Percentiles rank a stretch among this genome's conserved stretches.
Evolutionary conservation across 2,329 filamentous ascomycete genomes (phyloP).

Genomic region (Didymella pomorum): DNA sequence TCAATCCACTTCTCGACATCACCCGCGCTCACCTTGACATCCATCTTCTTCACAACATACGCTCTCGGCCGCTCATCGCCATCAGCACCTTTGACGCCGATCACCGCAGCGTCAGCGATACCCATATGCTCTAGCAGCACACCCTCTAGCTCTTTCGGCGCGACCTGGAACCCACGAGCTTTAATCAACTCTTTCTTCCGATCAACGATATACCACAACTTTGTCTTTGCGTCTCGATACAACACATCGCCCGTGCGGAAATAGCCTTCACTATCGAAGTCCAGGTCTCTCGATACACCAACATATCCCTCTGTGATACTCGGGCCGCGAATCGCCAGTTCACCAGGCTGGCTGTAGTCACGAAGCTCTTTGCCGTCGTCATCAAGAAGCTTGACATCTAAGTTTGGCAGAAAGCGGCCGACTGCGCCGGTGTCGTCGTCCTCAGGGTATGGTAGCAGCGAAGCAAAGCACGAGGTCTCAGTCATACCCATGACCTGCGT

Average conservation of each 20-base stretch:
- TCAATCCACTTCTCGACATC: neutral
- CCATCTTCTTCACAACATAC: neutral
- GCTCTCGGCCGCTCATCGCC: neutral
- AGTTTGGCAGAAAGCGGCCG: neutral
- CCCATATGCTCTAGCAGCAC: neutral
- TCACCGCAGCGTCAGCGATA: neutral
- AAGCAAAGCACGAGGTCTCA: neutral
- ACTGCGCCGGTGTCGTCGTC: neutral
- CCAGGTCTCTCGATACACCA: neutral
- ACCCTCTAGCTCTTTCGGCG: neutral
- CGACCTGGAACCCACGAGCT: neutral
- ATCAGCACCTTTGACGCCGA: neutral
- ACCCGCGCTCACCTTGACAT: neutral
- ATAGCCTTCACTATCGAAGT: neutral
- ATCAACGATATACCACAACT: neutral
- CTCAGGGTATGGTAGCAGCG: neutral
- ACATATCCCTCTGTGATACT: neutral
- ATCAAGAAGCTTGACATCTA: neutral
- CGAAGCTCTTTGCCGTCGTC: neutral
- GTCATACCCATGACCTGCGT: neutral
- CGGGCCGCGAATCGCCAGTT: neutral
- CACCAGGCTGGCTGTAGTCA: neutral
- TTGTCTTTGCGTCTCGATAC: neutral
- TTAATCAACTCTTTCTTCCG: neutral
- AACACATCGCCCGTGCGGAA: neutral